Conservation (phyloP, 768 basidiomycete genomes). For the Mycena pura region DNA sequence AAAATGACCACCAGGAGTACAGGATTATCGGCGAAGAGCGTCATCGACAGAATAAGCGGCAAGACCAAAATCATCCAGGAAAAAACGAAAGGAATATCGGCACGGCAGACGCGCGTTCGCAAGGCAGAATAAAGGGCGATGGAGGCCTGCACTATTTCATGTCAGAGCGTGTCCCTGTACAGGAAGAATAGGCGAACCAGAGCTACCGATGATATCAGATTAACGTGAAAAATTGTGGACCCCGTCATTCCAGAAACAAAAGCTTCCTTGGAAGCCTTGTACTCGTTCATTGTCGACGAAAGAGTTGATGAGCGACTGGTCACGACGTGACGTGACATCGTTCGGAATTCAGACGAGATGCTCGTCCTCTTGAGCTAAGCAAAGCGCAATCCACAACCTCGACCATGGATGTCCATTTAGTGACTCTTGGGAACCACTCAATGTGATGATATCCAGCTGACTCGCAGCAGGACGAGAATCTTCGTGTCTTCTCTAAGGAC, state of each 20-base stretch:
- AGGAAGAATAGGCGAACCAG: slow-evolving; percentile 48
- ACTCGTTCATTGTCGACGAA: slow-evolving; percentile 42
- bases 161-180: not conserved
- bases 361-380: too few relatives aligned
- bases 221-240: slow-evolving; percentile 67
- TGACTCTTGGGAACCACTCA: too few relatives aligned
- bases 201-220: slow-evolving; percentile 61
- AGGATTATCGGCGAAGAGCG: slow-evolving; percentile 70
- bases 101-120: slow-evolving; percentile 52
- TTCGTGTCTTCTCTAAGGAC: too few relatives aligned
- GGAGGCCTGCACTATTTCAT: slow-evolving; percentile 57
- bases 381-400: too few relatives aligned
- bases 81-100: slow-evolving; percentile 44
- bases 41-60: slow-evolving; percentile 85
- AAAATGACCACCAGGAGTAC: slow-evolving; percentile 56
- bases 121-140: slow-evolving; percentile 73
- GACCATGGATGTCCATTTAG: too few relatives aligned
- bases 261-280: slow-evolving; percentile 76
- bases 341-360: too few relatives aligned
- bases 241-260: slow-evolving; percentile 75
- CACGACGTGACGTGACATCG: too few relatives aligned
- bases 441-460: too few relatives aligned
- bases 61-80: slow-evolving; percentile 74
- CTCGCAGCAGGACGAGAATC: too few relatives aligned
- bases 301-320: too few relatives aligned